Base-by-base conservation (phyloP, 192 early-diverging fungal species). In the Diversispora eburnea region DNA sequence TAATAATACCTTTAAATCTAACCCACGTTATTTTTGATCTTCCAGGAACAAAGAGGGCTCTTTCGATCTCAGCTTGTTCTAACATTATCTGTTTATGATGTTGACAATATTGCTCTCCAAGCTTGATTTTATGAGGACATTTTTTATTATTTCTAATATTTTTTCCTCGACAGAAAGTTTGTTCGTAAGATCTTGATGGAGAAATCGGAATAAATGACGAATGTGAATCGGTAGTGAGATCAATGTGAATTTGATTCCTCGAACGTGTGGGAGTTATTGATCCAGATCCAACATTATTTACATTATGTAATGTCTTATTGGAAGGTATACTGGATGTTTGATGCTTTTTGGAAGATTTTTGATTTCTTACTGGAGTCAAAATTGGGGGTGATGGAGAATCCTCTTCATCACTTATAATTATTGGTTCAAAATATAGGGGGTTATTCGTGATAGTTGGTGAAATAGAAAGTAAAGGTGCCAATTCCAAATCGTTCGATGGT, bases 11-110 rank as follows among this genome's bases (percentile, higher is more conserved):
- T 25, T 41, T 41, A 58, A 46, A 72, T 39, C 25, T 46, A 8
- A 72, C 8, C 70, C 70, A 72, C 0, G 17, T 43, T 13, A 61
- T 3, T 47, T 17, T 72, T 9, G 70, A 59, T n/a, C 41, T 25
- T 10, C 58, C 70, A 7, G 70, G 70, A 46, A 72, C 70, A 47
- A 61, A 72, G 0, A 56, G 4, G n/a, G 20, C 12, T 17, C 25
- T 57, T 33, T 72, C 70, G 6, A 61, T 25, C n/a, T 72, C 46
- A 8, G 10, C 5, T 5, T 22, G 13, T 52, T 59, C 19, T 25
- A 15, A 39, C 43, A 46, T 46, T 58, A 59, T 58, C 20, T 41
- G 42, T 61, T 39, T 58, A 20, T 72, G 54, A 0, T 70, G 56
- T 45, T 43, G 55, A 43, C 55, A 70, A 58, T 56, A 57, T 52